Evolutionary conservation across 192 early-diverging fungal species (phyloP), one percentile per base, ranked within the genome.

Genomic region (Thamnidium elegans): DNA sequence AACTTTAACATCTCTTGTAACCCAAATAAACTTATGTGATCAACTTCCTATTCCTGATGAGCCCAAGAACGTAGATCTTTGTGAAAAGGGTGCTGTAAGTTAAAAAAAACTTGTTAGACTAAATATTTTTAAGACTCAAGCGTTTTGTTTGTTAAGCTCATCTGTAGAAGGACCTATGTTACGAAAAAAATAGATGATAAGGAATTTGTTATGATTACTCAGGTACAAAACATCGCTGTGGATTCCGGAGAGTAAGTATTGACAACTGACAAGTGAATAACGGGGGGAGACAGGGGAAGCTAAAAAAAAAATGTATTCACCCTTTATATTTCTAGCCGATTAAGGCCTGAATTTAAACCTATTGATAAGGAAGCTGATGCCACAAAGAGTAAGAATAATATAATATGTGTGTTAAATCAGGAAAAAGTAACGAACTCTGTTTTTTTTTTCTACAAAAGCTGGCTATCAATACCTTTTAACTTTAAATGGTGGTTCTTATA

Each of bases 61-160:
- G 39, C 32, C 20, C 11, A 39, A 50, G 19, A 31, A 63, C 26
- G 26, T 43, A 19, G 68, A 65, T 46, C 21, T 44, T 31, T 72
- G 70, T 52, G 52, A 47, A n/a, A 47, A 39, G 3, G 70, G 70
- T 10, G 43, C 70, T 1, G 70, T 72, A 58, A 72, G 70, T 56
- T n/a, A 32, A 20, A n/a, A 30, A 31, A 5, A 15, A 1, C 30
- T 14, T 19, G 6, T 7, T 17, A 13, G 5, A 30, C 7, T 17
- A 14, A 17, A 15, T 19, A 13, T n/a, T n/a, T n/a, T n/a, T n/a
- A 36, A 36, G 34, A 9, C 4, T 39, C 1, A 39, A 6, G 4
- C 9, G 0, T 39, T 39, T 10, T 39, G 8, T 9, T 50, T 50
- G 19, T 19, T 36, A 32, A 62, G 61, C 48, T 50, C 39, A 42